Evolutionary conservation across 306 rosid genomes (phyloP), one percentile per base, ranked within the genome.

Genomic region (Prunus dulcis): DNA sequence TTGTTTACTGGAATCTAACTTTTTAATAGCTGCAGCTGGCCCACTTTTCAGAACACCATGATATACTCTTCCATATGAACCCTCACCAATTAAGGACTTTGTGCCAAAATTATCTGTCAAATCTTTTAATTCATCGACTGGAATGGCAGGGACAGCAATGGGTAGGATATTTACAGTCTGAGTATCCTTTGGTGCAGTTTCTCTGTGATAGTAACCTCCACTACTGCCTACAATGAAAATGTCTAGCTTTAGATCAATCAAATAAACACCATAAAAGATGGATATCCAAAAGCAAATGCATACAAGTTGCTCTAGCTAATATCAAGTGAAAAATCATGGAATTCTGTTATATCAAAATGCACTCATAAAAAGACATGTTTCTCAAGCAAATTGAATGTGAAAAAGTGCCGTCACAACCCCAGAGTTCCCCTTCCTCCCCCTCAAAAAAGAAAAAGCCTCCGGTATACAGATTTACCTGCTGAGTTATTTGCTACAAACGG

Each of bases 11-110:
- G 93, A 75, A 78, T 93, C 97, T 78, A 93, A 78, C 85, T 86
- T 93, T 63, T 93, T 93, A n/a, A 93, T 82, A 62, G 91, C 93
- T 69, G 87, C 91, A 67, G 73, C 84, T 12, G 81, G 89, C 58
- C 88, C 97, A 67, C 81, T 79, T 73, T 69, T 78, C 66, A 93
- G 75, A 75, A 72, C 73, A 13, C 86, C 93, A n/a, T 63, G 72
- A 73, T 88, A 93, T 46, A 90, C 96, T 84, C 82, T 88, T 64
- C 97, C 96, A 67, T 88, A 93, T 6, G 97, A 87, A 67, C 97
- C 97, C 86, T 93, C 97, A 2, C 96, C 93, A 43, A 93, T 80
- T 80, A 88, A 86, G 69, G 80, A 75, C 65, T 87, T 88, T n/a
- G 84, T 27, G 43, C 91, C 89, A 83, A 90, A 93, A 82, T 82